These are phyloP conservation scores for Ramularia endophylla DNA, from an alignment of 2,329 filamentous ascomycete species.

Conservation along the genomic window DNA sequence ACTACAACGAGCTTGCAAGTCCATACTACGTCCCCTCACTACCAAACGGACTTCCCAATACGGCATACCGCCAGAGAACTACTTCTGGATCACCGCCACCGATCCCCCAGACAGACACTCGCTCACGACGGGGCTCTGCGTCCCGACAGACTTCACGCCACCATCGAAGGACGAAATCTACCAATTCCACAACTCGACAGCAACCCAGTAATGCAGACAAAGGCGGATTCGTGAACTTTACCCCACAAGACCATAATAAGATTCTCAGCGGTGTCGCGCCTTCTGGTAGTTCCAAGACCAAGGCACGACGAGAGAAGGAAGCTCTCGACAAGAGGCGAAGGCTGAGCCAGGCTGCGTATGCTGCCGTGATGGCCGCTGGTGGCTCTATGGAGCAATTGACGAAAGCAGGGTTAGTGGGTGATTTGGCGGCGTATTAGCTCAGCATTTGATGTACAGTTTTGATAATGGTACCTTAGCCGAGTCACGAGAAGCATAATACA, in stretches of 20 bases:
- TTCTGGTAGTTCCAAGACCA: slow-evolving; percentile 87
- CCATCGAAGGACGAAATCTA: slow-evolving; percentile 25
- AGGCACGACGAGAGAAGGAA: slow-evolving; percentile 85
- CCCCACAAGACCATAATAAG: slow-evolving; percentile 67
- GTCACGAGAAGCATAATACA: too few species aligned
- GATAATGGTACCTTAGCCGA: too few species aligned
- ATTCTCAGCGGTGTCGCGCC: slow-evolving; percentile 89
- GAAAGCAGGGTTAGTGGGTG: slow-evolving; percentile 34
- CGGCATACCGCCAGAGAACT: slow-evolving; percentile 11
- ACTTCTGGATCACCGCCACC: slow-evolving; percentile 23
- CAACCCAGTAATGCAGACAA: slow-evolving; percentile 39
- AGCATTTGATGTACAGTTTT: too few species aligned
- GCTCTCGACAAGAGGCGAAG: slow-evolving; percentile 68
- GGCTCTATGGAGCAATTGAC: slow-evolving; percentile 52
- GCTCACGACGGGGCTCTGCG: slow-evolving; percentile 16
- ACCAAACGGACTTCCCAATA: slow-evolving; percentile 23
- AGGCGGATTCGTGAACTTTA: slow-evolving; percentile 78
- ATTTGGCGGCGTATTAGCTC: slow-evolving; percentile 1
- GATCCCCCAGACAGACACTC: slow-evolving; percentile 22
- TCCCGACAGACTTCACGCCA: slow-evolving; percentile 20
- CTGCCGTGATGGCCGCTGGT: slow-evolving; percentile 64
- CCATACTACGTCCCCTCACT: slow-evolving; percentile 18
- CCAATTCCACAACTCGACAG: slow-evolving; percentile 22
- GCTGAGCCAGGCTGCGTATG: slow-evolving; percentile 62
- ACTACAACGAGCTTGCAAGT: slow-evolving; percentile 8